These are phyloP conservation scores for Aspergillus unguis DNA, from an alignment of 2,329 filamentous ascomycete genomes.

Conservation along the genomic window DNA sequence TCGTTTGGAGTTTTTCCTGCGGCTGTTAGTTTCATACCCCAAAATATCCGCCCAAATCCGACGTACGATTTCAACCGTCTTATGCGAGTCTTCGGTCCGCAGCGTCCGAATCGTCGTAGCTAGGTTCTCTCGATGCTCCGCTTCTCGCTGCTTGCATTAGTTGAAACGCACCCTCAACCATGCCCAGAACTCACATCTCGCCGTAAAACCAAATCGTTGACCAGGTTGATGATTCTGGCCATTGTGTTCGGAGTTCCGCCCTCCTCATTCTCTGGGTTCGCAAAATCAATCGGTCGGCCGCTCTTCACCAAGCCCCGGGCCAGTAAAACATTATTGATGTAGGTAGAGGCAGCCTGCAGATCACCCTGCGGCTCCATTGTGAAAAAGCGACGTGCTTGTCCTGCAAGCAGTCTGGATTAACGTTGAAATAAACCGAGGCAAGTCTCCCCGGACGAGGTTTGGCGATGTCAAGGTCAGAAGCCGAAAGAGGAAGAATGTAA, in stretches of 20 bases:
- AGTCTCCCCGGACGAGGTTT: conserved; percentile 3
- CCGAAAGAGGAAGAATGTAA: conserved; percentile 46
- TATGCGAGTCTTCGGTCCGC: conserved; percentile 70
- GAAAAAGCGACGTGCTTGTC: conserved; percentile 19
- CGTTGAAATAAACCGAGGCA: conserved; percentile 8
- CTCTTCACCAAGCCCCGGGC: conserved; percentile 60
- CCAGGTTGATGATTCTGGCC: conserved; percentile 82
- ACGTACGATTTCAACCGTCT: conserved; percentile 65
- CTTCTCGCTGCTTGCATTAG: conserved; percentile 64
- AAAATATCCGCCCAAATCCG: neutral
- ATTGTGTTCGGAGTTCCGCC: conserved; percentile 64
- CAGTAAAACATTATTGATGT: conserved; percentile 65
- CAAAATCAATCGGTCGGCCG: conserved; percentile 69
- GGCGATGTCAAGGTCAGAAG: conserved; percentile 14
- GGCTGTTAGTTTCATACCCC: conserved; percentile 14
- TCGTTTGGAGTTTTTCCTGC: conserved; percentile 53
- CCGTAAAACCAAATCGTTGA: conserved; percentile 88
- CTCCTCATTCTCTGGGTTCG: conserved; percentile 63
- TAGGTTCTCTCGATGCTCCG: conserved; percentile 80
- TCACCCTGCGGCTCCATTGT: conserved; percentile 46
- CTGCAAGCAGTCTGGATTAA: conserved; percentile 22
- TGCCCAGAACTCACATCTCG: conserved; percentile 66
- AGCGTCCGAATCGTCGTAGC: conserved; percentile 73
- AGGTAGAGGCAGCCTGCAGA: conserved; percentile 59
- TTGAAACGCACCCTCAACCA: neutral